These are phyloP conservation scores for Tricholoma saponaceum DNA, from an alignment of 768 basidiomycete genomes.

Conservation along the genomic window DNA sequence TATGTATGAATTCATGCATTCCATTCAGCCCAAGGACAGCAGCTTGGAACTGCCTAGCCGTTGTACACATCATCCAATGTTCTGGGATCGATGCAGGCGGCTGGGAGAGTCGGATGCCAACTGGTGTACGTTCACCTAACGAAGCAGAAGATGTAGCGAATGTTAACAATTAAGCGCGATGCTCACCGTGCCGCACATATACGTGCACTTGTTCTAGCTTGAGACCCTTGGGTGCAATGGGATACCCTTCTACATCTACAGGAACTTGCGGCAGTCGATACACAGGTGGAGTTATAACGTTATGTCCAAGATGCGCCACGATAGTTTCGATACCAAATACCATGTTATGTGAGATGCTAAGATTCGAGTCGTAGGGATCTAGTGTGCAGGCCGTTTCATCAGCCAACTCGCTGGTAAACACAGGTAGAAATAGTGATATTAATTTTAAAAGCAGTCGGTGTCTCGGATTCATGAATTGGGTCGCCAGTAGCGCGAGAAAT, in stretches of 20 bases:
- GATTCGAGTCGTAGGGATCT: not conserved
- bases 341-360: not conserved
- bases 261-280: constrained; percentile 36
- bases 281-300: not conserved
- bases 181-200: constrained; percentile 69
- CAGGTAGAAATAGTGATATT: not conserved
- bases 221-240: constrained; percentile 50
- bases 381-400: not conserved
- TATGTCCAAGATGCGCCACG: not conserved
- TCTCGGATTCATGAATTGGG: not conserved
- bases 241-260: constrained; percentile 60
- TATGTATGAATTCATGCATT: constrained; percentile 27
- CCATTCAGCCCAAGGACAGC: constrained; percentile 31
- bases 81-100: constrained; percentile 64
- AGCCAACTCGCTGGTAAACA: not conserved
- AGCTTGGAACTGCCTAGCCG: constrained; percentile 45
- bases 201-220: constrained; percentile 69
- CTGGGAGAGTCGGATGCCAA: constrained; percentile 58
- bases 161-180: not conserved
- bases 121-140: constrained; percentile 75
- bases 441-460: not conserved
- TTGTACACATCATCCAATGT: constrained; percentile 65
- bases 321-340: not conserved
- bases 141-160: not conserved
- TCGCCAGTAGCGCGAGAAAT: too few relatives aligned